phyloP scores from a whole-genome alignment of 306 rosid species.

The Cucurbita maxima region DNA sequence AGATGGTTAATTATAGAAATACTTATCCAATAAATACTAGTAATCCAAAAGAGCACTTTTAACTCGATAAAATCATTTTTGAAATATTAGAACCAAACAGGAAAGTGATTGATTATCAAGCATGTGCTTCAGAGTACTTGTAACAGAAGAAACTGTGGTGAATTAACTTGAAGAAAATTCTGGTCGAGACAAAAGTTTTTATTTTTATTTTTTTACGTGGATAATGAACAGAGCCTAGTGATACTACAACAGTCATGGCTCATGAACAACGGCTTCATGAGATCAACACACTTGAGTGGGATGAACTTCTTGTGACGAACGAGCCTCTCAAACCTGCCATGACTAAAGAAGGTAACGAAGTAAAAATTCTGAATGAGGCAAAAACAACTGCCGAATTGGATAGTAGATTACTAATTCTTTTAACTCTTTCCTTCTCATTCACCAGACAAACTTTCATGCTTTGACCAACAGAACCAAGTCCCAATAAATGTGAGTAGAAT shows the following conservation, averaged over 20 bases:
- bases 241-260: constrained; percentile 24
- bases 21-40: neutral
- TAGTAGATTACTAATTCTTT: constrained; percentile 8
- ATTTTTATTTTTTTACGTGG: constrained; percentile 18
- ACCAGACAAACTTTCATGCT: constrained; percentile 31
- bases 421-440: constrained; percentile 3
- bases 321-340: constrained; percentile 23
- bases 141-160: neutral
- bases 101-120: neutral
- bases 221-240: constrained; percentile 32
- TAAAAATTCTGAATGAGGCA: constrained; percentile 8
- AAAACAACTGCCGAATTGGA: neutral
- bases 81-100: neutral
- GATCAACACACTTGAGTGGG: constrained; percentile 97
- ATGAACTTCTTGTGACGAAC: constrained; percentile 58
- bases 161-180: neutral
- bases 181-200: constrained; percentile 2
- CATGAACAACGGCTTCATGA: constrained; percentile 66
- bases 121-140: neutral
- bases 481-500: constrained; percentile 44
- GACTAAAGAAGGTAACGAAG: constrained; percentile 49
- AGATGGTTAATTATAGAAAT: neutral
- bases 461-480: constrained; percentile 42
- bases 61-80: neutral
- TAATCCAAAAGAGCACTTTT: neutral